Percentiles rank a stretch among this genome's conserved stretches.
Conservation (phyloP, 1,284 basidiomycete species). For the Phlebopus sp. region DNA sequence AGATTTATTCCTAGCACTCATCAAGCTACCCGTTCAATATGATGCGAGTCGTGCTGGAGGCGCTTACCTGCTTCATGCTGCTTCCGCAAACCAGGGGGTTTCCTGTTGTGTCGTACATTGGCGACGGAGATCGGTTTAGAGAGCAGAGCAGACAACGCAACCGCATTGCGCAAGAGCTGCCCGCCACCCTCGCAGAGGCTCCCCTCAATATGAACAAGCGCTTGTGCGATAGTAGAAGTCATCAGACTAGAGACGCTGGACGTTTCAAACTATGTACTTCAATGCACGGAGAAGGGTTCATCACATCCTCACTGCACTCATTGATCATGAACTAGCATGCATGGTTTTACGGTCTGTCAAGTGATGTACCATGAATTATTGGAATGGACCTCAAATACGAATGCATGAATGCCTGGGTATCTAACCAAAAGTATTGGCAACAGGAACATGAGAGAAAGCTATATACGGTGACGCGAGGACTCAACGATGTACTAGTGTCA, state of each 20-base stretch:
- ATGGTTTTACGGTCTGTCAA: too few species aligned
- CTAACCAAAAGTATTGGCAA: neutral
- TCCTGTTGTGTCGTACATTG: conserved; percentile 56
- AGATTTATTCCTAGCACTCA: conserved; percentile 54
- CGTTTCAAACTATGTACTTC: too few species aligned
- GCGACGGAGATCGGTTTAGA: conserved; percentile 53
- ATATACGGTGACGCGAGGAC: neutral
- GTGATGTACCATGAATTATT: conserved; percentile 9
- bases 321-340: too few species aligned
- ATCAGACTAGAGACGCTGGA: conserved; percentile 8
- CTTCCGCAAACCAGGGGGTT: conserved; percentile 58
- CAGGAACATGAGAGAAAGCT: conserved; percentile 1
- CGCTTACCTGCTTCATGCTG: conserved; percentile 65
- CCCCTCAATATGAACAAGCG: conserved; percentile 38
- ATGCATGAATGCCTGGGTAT: conserved; percentile 5
- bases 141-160: conserved; percentile 59
- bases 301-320: too few species aligned
- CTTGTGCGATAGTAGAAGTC: conserved; percentile 9
- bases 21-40: neutral
- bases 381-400: conserved; percentile 2
- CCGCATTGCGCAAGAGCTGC: conserved; percentile 65
- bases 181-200: conserved; percentile 61
- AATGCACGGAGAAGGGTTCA: too few species aligned
- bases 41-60: neutral
- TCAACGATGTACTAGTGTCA: conserved; percentile 7